phyloP scores from a whole-genome alignment of 495 filamentous ascomycete species.

The Parachaetomium inaequale region DNA sequence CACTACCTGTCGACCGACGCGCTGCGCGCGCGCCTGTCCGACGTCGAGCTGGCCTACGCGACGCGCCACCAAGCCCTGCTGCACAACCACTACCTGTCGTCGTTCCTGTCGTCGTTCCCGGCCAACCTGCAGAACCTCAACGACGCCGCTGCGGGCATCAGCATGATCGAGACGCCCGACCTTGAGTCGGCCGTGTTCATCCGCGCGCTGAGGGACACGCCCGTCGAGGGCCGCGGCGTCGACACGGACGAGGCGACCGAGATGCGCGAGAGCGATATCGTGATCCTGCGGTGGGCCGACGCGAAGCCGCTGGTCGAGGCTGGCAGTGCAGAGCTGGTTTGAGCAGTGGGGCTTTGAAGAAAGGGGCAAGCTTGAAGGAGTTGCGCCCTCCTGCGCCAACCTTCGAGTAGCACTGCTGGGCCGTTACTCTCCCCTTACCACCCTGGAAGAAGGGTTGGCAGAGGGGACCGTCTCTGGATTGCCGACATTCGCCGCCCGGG shows the following conservation, averaged over 20 bases:
- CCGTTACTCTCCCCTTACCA: too few species aligned
- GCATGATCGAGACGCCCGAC: conserved; percentile 90
- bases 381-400: not conserved
- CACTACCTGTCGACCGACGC: conserved; percentile 54
- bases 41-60: conserved; percentile 71
- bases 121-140: conserved; percentile 71
- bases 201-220: conserved; percentile 59
- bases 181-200: conserved; percentile 78
- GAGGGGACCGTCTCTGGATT: too few species aligned
- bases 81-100: conserved; percentile 72
- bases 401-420: not conserved
- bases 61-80: conserved; percentile 77
- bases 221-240: conserved; percentile 56
- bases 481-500: not conserved
- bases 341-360: conserved; percentile 17
- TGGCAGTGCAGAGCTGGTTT: conserved; percentile 82
- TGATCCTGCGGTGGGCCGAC: conserved; percentile 82
- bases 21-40: conserved; percentile 57
- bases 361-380: not conserved
- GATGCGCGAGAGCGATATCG: conserved; percentile 76
- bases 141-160: conserved; percentile 82
- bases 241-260: conserved; percentile 55
- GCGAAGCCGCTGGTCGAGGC: conserved; percentile 65
- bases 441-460: too few species aligned
- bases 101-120: conserved; percentile 81